phyloP scores from a whole-genome alignment of 2,329 filamentous ascomycete genomes.

The Lachnellula subtilissima region DNA sequence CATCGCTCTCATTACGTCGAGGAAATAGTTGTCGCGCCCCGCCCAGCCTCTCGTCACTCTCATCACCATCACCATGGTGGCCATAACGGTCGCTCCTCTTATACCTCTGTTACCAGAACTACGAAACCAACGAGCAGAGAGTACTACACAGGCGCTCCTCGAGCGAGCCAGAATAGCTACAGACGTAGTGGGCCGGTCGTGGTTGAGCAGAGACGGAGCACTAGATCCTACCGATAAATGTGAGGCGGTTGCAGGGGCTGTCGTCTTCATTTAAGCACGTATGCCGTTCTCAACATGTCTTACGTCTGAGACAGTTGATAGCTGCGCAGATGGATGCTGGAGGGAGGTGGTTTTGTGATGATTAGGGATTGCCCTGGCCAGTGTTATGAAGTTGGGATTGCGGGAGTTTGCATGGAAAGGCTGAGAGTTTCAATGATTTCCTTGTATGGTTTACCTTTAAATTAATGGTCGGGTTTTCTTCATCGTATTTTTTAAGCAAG shows the following conservation, averaged over 20 bases:
- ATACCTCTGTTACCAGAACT: constrained; percentile 23
- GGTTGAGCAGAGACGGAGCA: constrained; percentile 21
- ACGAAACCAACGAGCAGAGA: constrained; percentile 13
- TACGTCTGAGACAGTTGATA: no score
- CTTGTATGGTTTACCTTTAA: no score
- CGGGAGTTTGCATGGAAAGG: no score
- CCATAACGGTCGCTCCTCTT: constrained; percentile 19
- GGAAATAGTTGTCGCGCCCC: constrained; percentile 25
- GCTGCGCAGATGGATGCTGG: no score
- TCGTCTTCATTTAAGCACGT: not conserved
- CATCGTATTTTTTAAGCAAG: no score
- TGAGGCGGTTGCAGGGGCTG: not conserved
- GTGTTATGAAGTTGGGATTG: no score
- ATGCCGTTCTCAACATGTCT: no score
- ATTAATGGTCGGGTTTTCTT: no score
- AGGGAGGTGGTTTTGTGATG: no score
- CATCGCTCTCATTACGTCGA: constrained; percentile 23
- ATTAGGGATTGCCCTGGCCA: no score
- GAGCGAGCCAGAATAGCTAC: constrained; percentile 26
- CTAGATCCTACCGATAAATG: constrained; percentile 17
- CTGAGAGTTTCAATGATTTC: no score
- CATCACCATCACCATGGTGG: constrained; percentile 17
- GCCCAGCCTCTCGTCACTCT: constrained; percentile 23
- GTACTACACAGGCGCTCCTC: constrained; percentile 16
- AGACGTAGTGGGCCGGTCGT: constrained; percentile 22